Evolutionary conservation across 345 rosid genomes (phyloP).

Genomic region (Linum usitatissimum): DNA sequence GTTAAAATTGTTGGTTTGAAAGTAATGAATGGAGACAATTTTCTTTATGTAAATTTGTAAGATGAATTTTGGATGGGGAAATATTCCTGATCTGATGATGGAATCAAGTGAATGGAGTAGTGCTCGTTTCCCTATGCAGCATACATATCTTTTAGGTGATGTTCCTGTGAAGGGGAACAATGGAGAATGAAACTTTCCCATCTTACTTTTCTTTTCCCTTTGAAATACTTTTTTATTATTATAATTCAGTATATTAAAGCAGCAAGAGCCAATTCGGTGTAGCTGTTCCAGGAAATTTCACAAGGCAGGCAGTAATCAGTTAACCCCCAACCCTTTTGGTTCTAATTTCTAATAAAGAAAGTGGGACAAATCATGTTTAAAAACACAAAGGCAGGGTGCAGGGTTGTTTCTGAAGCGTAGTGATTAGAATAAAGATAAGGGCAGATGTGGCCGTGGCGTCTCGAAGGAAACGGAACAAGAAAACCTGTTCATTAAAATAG

Average conservation of each 20-base stretch:
- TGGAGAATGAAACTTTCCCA: slow-evolving; percentile 13
- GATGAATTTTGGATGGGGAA: no score
- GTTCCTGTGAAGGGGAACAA: slow-evolving; percentile 25
- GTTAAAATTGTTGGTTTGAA: not conserved
- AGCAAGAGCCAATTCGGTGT: no score
- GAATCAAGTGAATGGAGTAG: not conserved
- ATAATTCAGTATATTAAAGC: not conserved
- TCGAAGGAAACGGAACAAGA: slow-evolving; percentile 20
- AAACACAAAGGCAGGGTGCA: no score
- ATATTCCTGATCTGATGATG: not conserved
- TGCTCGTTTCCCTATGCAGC: not conserved
- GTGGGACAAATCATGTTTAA: no score
- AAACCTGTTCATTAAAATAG: slow-evolving; percentile 26
- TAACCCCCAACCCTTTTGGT: no score
- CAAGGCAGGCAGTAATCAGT: no score
- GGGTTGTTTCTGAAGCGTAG: no score
- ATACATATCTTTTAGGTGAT: slow-evolving; percentile 1
- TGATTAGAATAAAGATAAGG: slow-evolving; percentile 22
- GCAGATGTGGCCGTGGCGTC: slow-evolving; percentile 54
- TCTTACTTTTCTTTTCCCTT: slow-evolving; percentile 7
- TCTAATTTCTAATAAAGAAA: no score
- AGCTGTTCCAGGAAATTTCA: no score
- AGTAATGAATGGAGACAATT: no score
- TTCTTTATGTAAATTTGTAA: not conserved
- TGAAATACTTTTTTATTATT: not conserved